Percentiles rank a stretch among this genome's conserved stretches.
phyloP scores from a whole-genome alignment of 108 stramenopile species.

The Fragilariopsis cylindrus region DNA sequence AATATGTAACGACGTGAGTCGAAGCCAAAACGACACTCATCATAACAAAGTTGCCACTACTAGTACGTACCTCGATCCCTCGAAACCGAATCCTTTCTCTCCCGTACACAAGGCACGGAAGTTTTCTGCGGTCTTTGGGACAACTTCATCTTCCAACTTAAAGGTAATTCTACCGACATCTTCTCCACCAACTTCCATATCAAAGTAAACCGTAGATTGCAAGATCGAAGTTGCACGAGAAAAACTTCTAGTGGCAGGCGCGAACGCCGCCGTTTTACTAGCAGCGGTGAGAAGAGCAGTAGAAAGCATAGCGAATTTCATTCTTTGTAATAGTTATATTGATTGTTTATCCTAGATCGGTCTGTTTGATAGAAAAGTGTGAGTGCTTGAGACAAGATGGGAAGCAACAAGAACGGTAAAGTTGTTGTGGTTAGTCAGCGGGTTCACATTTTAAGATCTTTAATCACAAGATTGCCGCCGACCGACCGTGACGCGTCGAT shows the following conservation, averaged over 20 bases:
- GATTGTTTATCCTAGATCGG: too few relatives aligned
- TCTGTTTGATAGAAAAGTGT: too few relatives aligned
- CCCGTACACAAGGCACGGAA: slow-evolving; percentile 95
- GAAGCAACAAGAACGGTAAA: too few relatives aligned
- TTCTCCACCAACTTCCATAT: slow-evolving; percentile 92
- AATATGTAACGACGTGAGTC: too few relatives aligned
- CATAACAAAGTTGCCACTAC: too few relatives aligned
- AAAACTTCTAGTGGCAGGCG: slow-evolving; percentile 59
- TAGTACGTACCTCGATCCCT: slow-evolving; percentile 65
- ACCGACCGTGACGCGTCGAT: too few relatives aligned
- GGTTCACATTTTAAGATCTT: too few relatives aligned
- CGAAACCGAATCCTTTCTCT: slow-evolving; percentile 91
- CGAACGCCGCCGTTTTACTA: slow-evolving; percentile 55
- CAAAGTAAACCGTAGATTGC: slow-evolving; percentile 89
- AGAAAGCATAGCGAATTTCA: slow-evolving; percentile 47
- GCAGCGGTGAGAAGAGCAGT: slow-evolving; percentile 42
- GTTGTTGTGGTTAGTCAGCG: too few relatives aligned
- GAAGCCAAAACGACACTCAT: too few relatives aligned
- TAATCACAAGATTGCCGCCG: too few relatives aligned
- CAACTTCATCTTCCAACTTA: slow-evolving; percentile 94
- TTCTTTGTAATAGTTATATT: not conserved
- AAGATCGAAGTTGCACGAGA: slow-evolving; percentile 56
- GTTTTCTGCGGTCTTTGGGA: slow-evolving; percentile 95
- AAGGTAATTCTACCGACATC: slow-evolving; percentile 89
- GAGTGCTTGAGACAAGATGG: too few relatives aligned